phyloP scores from a whole-genome alignment of 2,329 filamentous ascomycete species.

The Coleophoma crateriformis region DNA sequence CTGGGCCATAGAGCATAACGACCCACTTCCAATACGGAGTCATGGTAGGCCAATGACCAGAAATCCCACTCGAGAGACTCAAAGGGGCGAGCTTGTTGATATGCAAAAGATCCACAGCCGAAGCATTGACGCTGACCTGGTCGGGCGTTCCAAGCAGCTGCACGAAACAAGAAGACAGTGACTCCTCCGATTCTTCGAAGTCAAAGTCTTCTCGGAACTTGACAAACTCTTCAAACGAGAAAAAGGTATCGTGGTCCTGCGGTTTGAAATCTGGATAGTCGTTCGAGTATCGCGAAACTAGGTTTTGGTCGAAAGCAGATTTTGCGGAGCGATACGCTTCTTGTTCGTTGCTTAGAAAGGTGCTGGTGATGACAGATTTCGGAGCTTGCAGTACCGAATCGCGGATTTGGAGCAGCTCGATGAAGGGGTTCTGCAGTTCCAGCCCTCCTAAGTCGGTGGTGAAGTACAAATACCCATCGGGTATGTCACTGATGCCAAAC shows the following conservation, averaged over 20 bases:
- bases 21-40: constrained; percentile 32
- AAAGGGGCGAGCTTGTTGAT: constrained; percentile 5
- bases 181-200: constrained; percentile 2
- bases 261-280: constrained; percentile 7
- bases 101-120: constrained; percentile 11
- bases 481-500: constrained; percentile 36
- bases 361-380: constrained; percentile 15
- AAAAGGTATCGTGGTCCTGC: constrained; percentile 24
- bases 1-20: constrained; percentile 29
- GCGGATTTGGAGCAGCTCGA: constrained; percentile 26
- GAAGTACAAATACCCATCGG: constrained; percentile 35
- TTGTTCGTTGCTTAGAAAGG: constrained; percentile 26
- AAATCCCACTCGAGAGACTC: background rate
- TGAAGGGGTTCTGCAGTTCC: constrained; percentile 34
- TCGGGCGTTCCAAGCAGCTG: constrained; percentile 24
- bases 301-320: constrained; percentile 22
- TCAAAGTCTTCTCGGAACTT: constrained; percentile 28
- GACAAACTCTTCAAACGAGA: constrained; percentile 33
- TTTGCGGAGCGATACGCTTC: constrained; percentile 29
- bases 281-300: constrained; percentile 6
- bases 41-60: constrained; percentile 6
- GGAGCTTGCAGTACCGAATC: constrained; percentile 19
- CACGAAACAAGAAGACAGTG: constrained; percentile 19
- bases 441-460: constrained; percentile 33
- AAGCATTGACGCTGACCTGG: constrained; percentile 19